phyloP scores from a whole-genome alignment of 2,329 filamentous ascomycete species.

The Aspergillus latus region DNA sequence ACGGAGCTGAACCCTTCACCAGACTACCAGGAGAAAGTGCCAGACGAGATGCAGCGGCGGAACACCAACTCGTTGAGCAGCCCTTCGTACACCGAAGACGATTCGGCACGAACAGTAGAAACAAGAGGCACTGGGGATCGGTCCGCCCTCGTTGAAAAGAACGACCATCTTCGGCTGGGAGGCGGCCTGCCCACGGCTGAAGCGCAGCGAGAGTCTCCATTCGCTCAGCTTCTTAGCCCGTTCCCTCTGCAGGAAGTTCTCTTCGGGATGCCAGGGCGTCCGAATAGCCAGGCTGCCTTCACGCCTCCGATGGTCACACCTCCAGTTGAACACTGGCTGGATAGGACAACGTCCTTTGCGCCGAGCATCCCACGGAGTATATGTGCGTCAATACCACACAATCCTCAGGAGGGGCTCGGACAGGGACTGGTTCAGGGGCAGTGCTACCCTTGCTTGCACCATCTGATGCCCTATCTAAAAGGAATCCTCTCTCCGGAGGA shows the following conservation, averaged over 20 bases:
- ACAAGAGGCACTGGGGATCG: not conserved
- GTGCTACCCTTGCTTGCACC: slow-evolving; percentile 6
- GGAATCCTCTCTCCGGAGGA: slow-evolving; percentile 3
- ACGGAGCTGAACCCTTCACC: not conserved
- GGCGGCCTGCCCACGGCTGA: not conserved
- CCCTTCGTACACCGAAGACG: slow-evolving; percentile 10
- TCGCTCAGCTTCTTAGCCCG: not conserved
- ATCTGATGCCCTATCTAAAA: slow-evolving; percentile 2
- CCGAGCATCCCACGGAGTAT: not conserved
- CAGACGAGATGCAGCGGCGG: not conserved
- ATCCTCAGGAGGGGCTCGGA: not conserved
- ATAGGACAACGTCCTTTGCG: not conserved
- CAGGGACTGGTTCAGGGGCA: not conserved
- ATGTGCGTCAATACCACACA: slow-evolving; percentile 3
- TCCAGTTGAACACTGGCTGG: slow-evolving; percentile 12
- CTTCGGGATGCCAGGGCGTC: not conserved
- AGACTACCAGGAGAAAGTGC: not conserved
- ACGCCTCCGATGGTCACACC: slow-evolving; percentile 4
- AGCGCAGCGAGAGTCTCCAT: not conserved
- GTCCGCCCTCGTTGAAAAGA: not conserved
- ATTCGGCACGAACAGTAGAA: slow-evolving; percentile 2
- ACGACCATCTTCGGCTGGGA: not conserved
- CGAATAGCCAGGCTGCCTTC: not conserved
- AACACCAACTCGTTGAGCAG: slow-evolving; percentile 5
- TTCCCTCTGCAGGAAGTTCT: not conserved